Evolutionary conservation across 192 early-diverging fungal genomes (phyloP), one percentile per base, ranked within the genome.

Genomic region (Mortierella claussenii): DNA sequence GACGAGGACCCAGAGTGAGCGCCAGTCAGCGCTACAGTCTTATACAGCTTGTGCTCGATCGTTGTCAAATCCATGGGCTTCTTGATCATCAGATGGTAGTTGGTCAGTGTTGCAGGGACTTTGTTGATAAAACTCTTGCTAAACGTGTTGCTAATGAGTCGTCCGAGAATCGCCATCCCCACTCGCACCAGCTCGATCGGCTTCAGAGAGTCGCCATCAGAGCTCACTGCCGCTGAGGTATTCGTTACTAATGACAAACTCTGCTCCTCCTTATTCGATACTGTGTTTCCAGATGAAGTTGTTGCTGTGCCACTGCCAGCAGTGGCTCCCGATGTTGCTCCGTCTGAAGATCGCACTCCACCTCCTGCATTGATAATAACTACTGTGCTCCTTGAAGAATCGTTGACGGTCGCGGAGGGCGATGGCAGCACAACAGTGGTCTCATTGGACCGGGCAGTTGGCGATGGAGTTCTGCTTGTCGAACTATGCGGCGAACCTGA

Each of bases 41-140:
- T 75, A 83, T 84, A 88, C 3, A 88, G 65, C 57, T 81, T 88
- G 10, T 70, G 60, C 36, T 88, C 87, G 21, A 83, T 79, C 0
- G 85, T 85, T 8, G 56, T 75, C 36, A 88, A 32, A 53, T 88
- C 87, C 83, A 86, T 88, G 11, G 85, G 79, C 15, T 81, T 59
- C 31, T 74, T 78, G 47, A 88, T 83, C 26, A 81, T 55, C 6
- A 65, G 61, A 13, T 86, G 80, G 55, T 88, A 88, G 13, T 79
- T 67, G 11, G 81, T 43, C 1, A 79, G 51, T 2, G 81, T 68
- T 10, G 47, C 49, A 0, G 82, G 85, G 23, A 86, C 85, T 24
- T 66, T 66, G 24, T 55, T 76, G 45, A 76, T 47, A 44, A 76
- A 76, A 46, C 54, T 55, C n/a, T 67, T 76, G 46, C 63, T 51